Percentiles rank a stretch among this genome's conserved stretches.
These are phyloP conservation scores for Ustilago tritici DNA, from an alignment of 1,284 basidiomycete species.

Conservation along the genomic window DNA sequence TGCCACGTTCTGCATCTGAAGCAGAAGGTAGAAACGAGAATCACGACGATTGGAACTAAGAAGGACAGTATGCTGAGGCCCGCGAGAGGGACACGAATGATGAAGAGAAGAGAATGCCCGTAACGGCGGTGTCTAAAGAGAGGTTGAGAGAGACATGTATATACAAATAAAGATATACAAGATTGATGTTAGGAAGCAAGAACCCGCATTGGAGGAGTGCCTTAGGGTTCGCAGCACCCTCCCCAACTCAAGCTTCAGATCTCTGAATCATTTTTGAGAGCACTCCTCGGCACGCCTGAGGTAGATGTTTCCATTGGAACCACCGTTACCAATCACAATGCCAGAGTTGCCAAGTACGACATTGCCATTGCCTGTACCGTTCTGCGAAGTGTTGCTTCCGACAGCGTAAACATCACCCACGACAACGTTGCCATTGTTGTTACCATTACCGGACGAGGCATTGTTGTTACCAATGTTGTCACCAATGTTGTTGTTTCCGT, in stretches of 20 bases:
- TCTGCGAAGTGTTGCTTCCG: constrained; percentile 16
- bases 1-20: neutral
- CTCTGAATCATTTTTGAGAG: neutral
- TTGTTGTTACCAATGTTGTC: no score
- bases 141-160: constrained; percentile 1
- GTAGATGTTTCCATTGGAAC: constrained; percentile 30
- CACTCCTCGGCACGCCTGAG: constrained; percentile 9
- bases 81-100: neutral
- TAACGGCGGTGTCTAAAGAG: neutral
- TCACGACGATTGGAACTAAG: neutral
- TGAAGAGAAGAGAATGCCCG: neutral
- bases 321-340: constrained; percentile 18
- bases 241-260: neutral
- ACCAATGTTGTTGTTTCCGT: no score
- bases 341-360: constrained; percentile 23
- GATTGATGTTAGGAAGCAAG: neutral
- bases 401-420: constrained; percentile 7
- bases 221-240: neutral
- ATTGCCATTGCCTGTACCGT: constrained; percentile 18
- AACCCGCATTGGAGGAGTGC: neutral
- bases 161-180: neutral
- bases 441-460: no score
- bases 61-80: constrained; percentile 3
- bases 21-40: constrained; percentile 3
- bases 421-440: constrained; percentile 22